Conservation (phyloP, 139 green algal genomes). For the Zygnema cylindricum region DNA sequence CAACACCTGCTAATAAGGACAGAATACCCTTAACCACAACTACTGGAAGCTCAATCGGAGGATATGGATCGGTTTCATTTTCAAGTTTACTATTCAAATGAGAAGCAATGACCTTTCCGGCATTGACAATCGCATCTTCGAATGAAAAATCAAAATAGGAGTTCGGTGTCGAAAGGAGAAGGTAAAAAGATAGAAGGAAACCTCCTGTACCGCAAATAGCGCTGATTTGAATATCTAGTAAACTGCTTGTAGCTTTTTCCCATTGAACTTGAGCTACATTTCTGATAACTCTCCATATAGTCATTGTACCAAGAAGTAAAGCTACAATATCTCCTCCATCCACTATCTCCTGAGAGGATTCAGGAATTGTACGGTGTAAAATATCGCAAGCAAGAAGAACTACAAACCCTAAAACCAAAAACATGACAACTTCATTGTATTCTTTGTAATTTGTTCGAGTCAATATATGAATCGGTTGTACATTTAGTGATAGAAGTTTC, state of each 20-base stretch:
- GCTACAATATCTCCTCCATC: neutral
- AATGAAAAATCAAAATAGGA: neutral
- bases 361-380: neutral
- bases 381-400: constrained; percentile 5
- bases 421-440: constrained; percentile 7
- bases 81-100: constrained; percentile 14
- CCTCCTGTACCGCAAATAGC: neutral
- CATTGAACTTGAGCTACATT: neutral
- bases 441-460: constrained; percentile 17
- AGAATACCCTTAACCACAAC: neutral
- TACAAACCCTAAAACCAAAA: neutral
- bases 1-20: neutral
- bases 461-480: neutral
- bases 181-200: neutral
- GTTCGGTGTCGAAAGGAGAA: neutral
- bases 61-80: neutral
- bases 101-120: neutral
- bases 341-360: neutral
- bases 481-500: neutral
- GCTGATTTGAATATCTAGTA: neutral
- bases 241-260: neutral
- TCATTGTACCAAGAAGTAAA: neutral
- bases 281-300: neutral
- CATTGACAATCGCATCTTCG: neutral
- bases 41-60: neutral